Evolutionary conservation across 2,329 filamentous ascomycete species (phyloP).

Genomic region (Sarocladium oryzae): DNA sequence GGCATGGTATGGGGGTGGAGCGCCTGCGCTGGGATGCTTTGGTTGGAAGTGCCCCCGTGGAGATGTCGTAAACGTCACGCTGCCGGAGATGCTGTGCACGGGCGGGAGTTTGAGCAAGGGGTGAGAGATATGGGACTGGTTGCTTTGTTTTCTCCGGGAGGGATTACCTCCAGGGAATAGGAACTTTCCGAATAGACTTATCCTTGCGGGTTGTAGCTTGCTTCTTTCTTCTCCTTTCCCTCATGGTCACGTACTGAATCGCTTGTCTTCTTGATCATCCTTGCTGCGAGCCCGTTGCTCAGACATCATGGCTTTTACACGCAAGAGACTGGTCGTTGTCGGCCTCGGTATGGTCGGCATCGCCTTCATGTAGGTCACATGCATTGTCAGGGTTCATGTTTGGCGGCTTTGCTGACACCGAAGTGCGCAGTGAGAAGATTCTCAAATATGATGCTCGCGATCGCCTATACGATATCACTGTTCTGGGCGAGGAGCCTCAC

Average conservation of each 20-base stretch:
- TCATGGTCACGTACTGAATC: neutral
- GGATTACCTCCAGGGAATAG: no score
- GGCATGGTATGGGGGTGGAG: neutral
- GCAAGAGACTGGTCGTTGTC: constrained; percentile 71
- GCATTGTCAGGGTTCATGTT: neutral
- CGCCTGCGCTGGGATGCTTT: neutral
- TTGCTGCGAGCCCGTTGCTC: constrained; percentile 16
- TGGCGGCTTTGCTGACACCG: neutral
- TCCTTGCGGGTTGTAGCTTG: no score
- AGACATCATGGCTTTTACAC: constrained; percentile 10
- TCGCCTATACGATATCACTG: constrained; percentile 71
- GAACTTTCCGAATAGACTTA: no score
- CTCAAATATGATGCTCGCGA: constrained; percentile 74
- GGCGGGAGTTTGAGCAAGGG: no score
- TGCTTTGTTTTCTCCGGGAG: no score
- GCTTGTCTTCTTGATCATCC: constrained; percentile 14
- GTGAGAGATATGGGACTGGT: neutral
- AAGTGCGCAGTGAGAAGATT: constrained; percentile 65
- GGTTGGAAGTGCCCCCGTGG: no score
- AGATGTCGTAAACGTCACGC: neutral
- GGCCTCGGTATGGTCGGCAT: constrained; percentile 90
- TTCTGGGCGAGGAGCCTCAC: constrained; percentile 83
- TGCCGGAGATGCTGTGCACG: constrained; percentile 5
- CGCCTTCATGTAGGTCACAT: constrained; percentile 67
- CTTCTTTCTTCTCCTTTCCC: neutral